phyloP scores from a whole-genome alignment of 495 filamentous ascomycete species.

The Xylaria nigripes region DNA sequence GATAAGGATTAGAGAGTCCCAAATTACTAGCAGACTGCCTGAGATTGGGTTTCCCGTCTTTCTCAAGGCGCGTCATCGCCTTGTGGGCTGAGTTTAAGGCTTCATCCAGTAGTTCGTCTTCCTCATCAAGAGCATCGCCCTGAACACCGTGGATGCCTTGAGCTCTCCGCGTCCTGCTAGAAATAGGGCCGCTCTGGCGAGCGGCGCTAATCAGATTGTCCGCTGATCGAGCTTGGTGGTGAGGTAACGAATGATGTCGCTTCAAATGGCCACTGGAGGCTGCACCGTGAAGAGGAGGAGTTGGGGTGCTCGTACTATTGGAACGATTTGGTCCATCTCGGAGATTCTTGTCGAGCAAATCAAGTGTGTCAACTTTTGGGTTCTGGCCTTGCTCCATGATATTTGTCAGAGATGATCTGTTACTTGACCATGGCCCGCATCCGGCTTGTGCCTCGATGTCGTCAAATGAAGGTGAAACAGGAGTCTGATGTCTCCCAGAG shows the following conservation, averaged over 20 bases:
- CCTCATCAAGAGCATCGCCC: conserved; percentile 93
- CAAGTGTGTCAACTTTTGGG: conserved; percentile 54
- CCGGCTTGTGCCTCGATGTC: conserved; percentile 85
- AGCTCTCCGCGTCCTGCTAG: conserved; percentile 75
- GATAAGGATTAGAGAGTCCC: conserved; percentile 70
- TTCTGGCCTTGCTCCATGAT: conserved; percentile 58
- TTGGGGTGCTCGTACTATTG: conserved; percentile 49
- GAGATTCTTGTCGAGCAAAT: conserved; percentile 70
- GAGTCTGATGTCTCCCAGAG: conserved; percentile 78
- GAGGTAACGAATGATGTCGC: conserved; percentile 68
- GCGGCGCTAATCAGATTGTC: conserved; percentile 53
- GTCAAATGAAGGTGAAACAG: conserved; percentile 63
- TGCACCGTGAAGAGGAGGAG: conserved; percentile 44
- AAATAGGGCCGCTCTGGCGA: conserved; percentile 54
- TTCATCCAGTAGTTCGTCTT: conserved; percentile 92
- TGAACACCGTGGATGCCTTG: conserved; percentile 67
- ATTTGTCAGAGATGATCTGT: conserved; percentile 63
- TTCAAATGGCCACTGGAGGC: conserved; percentile 48
- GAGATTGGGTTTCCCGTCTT: conserved; percentile 41
- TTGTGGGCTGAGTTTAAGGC: conserved; percentile 45
- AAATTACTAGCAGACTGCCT: conserved; percentile 51
- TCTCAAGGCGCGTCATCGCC: conserved; percentile 44
- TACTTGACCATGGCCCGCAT: conserved; percentile 77
- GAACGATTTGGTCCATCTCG: conserved; percentile 59
- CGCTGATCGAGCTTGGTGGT: conserved; percentile 55